Evolutionary conservation across 352 stramenopile species (phyloP).

Genomic region (Phytophthora brassicae): DNA sequence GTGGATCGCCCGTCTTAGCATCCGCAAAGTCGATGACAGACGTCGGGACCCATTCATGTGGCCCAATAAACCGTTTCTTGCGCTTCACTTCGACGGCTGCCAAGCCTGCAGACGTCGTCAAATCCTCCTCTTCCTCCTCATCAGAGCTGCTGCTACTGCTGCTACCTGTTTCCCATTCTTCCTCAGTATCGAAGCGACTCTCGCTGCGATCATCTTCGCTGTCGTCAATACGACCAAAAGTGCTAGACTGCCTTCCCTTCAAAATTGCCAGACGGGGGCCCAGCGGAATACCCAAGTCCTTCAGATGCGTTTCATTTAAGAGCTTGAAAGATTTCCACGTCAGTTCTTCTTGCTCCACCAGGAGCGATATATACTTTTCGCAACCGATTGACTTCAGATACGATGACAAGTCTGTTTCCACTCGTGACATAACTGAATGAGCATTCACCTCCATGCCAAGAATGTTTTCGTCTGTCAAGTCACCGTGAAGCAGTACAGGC

Average conservation of each 20-base stretch:
- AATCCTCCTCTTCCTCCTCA: constrained; percentile 43
- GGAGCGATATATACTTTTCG: constrained; percentile 50
- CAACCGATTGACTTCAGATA: constrained; percentile 49
- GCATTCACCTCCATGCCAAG: constrained; percentile 41
- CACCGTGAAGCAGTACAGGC: constrained; percentile 75
- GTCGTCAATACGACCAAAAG: constrained; percentile 26
- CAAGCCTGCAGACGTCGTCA: constrained; percentile 19
- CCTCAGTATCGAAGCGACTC: constrained; percentile 27
- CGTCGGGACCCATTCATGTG: constrained; percentile 54
- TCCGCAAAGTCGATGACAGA: constrained; percentile 89
- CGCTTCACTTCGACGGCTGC: constrained; percentile 42
- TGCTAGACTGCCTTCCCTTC: constrained; percentile 18
- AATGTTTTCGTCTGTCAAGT: constrained; percentile 88
- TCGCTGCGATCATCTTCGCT: constrained; percentile 28
- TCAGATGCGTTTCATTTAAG: constrained; percentile 51
- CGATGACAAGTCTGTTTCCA: constrained; percentile 25
- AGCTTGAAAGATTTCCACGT: constrained; percentile 47
- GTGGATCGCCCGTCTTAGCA: constrained; percentile 80
- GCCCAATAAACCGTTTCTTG: constrained; percentile 48
- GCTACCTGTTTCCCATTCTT: constrained; percentile 57
- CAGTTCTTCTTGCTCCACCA: constrained; percentile 66
- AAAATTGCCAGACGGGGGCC: constrained; percentile 65
- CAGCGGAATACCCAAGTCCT: constrained; percentile 59
- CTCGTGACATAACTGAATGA: too few species aligned
- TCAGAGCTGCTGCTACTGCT: constrained; percentile 55